Evolutionary conservation across 768 basidiomycete species (phyloP).

Genomic region (Trametes coccinea): DNA sequence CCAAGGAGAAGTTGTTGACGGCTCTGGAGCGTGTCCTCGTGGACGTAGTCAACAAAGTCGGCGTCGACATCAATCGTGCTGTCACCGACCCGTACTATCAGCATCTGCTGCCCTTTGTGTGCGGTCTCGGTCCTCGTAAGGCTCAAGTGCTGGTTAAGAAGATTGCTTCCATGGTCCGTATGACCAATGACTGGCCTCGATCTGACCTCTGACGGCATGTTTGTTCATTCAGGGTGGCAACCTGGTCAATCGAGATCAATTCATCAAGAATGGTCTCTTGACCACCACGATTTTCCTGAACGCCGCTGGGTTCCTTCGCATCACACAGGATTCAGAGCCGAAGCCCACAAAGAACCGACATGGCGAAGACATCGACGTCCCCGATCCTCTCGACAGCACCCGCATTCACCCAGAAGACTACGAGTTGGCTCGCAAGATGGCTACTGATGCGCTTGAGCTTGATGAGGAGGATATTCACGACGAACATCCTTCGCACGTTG

Average conservation of each 20-base stretch:
- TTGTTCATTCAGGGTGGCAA: slow-evolving; percentile 70
- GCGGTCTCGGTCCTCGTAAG: slow-evolving; percentile 94
- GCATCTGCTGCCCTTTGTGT: slow-evolving; percentile 83
- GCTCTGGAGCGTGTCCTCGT: slow-evolving; percentile 87
- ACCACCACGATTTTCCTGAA: slow-evolving; percentile 91
- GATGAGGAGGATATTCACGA: slow-evolving; percentile 96
- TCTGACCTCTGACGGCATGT: slow-evolving; percentile 3
- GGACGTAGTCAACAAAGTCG: slow-evolving; percentile 88
- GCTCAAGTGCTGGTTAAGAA: slow-evolving; percentile 81
- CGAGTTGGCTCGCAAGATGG: slow-evolving; percentile 97
- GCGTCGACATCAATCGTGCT: slow-evolving; percentile 95
- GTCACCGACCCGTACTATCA: slow-evolving; percentile 88
- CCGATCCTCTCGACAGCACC: slow-evolving; percentile 92
- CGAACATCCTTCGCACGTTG: slow-evolving; percentile 88
- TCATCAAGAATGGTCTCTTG: slow-evolving; percentile 77
- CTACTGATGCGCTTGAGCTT: slow-evolving; percentile 93
- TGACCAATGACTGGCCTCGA: background rate
- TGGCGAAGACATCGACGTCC: slow-evolving; percentile 63
- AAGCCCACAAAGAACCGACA: slow-evolving; percentile 62
- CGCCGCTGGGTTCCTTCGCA: slow-evolving; percentile 88
- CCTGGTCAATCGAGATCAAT: slow-evolving; percentile 83
- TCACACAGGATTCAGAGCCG: slow-evolving; percentile 67
- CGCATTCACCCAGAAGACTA: slow-evolving; percentile 98
- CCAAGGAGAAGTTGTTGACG: slow-evolving; percentile 77
- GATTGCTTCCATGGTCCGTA: slow-evolving; percentile 70